phyloP scores from a whole-genome alignment of 805 yeast genomes.

The Teunomyces stri region DNA sequence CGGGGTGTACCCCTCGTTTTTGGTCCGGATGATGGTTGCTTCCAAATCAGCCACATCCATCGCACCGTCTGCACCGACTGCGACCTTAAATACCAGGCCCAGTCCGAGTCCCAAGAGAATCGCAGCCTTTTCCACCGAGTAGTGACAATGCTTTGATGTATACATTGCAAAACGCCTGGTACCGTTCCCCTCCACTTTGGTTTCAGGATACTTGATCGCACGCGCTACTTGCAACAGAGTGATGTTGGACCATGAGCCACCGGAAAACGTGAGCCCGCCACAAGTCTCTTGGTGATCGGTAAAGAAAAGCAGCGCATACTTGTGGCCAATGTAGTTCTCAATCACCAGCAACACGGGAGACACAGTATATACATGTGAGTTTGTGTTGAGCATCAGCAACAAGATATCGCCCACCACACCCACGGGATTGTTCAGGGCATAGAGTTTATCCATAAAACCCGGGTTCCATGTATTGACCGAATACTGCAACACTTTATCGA shows the following conservation, averaged over 20 bases:
- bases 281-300: constrained; percentile 42
- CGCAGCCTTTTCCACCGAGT: constrained; percentile 79
- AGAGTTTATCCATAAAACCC: constrained; percentile 79
- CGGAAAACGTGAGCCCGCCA: constrained; percentile 83
- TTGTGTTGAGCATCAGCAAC: constrained; percentile 70
- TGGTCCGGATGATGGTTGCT: constrained; percentile 41
- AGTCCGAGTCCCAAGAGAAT: constrained; percentile 73
- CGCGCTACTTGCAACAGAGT: constrained; percentile 80
- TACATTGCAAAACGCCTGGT: constrained; percentile 61
- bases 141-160: constrained; percentile 71
- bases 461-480: constrained; percentile 87
- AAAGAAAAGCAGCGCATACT: constrained; percentile 67
- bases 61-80: constrained; percentile 53
- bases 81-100: constrained; percentile 58
- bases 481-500: constrained; percentile 57
- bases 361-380: constrained; percentile 82
- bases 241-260: constrained; percentile 85
- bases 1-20: constrained; percentile 61
- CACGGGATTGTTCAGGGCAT: constrained; percentile 82
- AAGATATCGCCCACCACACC: constrained; percentile 74
- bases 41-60: constrained; percentile 53
- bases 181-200: constrained; percentile 59
- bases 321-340: constrained; percentile 64
- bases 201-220: constrained; percentile 61
- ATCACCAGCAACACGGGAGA: constrained; percentile 76